These are phyloP conservation scores for Pseudonitzschia multiseries DNA, from an alignment of 108 stramenopile species.

Conservation along the genomic window DNA sequence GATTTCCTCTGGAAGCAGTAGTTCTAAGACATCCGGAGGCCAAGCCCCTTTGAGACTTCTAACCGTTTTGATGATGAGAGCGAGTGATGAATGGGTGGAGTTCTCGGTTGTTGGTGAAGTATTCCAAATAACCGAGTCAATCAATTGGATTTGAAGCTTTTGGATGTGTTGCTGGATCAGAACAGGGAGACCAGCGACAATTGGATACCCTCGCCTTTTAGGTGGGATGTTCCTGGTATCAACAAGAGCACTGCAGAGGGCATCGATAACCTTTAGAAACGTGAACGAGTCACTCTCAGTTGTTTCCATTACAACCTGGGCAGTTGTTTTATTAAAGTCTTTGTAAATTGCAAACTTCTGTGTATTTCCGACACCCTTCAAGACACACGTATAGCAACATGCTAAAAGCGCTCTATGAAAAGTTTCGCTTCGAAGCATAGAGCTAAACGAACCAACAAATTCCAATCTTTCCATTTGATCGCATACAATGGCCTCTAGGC, in stretches of 20 bases:
- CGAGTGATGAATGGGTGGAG: constrained; percentile 9
- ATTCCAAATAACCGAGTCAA: constrained; percentile 37
- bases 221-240: neutral
- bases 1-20: constrained; percentile 26
- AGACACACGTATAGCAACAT: constrained; percentile 29
- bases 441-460: constrained; percentile 19
- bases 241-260: constrained; percentile 27
- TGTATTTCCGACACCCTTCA: constrained; percentile 33
- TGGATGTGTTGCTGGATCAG: constrained; percentile 26
- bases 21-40: constrained; percentile 33
- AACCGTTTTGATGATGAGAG: constrained; percentile 12
- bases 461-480: constrained; percentile 27
- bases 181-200: constrained; percentile 25
- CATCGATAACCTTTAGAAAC: constrained; percentile 42
- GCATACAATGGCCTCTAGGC: constrained; percentile 36
- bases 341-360: constrained; percentile 16
- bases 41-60: constrained; percentile 23
- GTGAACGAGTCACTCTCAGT: constrained; percentile 31
- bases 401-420: constrained; percentile 44
- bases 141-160: constrained; percentile 20
- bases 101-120: neutral
- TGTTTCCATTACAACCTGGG: constrained; percentile 20
- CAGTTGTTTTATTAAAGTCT: constrained; percentile 1
- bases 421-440: constrained; percentile 8
- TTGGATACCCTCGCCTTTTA: constrained; percentile 1